These are phyloP conservation scores for Aspergillus pseudoterreus DNA, from an alignment of 2,329 filamentous ascomycete species.

Conservation along the genomic window DNA sequence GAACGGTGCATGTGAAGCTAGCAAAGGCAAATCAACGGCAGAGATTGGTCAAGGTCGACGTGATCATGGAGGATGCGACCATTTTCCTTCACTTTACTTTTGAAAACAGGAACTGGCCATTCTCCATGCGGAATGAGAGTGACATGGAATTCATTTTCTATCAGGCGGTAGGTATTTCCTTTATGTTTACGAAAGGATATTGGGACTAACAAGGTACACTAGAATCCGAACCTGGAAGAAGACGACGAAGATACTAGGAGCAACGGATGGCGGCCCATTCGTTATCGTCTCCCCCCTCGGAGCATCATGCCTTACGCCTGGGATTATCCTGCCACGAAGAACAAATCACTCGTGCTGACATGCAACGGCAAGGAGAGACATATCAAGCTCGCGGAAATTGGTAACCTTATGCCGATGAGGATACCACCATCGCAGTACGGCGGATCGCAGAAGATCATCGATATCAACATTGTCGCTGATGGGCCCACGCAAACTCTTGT, in stretches of 20 bases:
- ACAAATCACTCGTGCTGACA: constrained; percentile 83
- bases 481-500: constrained; percentile 94
- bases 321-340: constrained; percentile 98
- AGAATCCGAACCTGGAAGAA: constrained; percentile 84
- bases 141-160: constrained; percentile 96
- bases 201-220: neutral
- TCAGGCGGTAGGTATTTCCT: constrained; percentile 59
- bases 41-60: constrained; percentile 78
- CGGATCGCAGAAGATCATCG: constrained; percentile 76
- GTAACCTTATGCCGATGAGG: constrained; percentile 92
- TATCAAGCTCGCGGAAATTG: constrained; percentile 93
- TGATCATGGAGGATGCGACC: constrained; percentile 88
- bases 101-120: constrained; percentile 95
- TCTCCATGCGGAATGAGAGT: constrained; percentile 97
- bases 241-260: constrained; percentile 77
- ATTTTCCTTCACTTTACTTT: constrained; percentile 88
- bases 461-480: constrained; percentile 92
- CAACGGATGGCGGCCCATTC: constrained; percentile 86
- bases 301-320: constrained; percentile 99
- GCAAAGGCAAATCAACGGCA: constrained; percentile 88
- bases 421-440: constrained; percentile 64
- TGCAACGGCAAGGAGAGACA: constrained; percentile 79
- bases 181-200: no score
- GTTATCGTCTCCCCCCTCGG: constrained; percentile 84
- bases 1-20: constrained; percentile 88